Base-by-base conservation (phyloP, 495 filamentous ascomycete genomes). In the Aspergillus cavernicola region DNA sequence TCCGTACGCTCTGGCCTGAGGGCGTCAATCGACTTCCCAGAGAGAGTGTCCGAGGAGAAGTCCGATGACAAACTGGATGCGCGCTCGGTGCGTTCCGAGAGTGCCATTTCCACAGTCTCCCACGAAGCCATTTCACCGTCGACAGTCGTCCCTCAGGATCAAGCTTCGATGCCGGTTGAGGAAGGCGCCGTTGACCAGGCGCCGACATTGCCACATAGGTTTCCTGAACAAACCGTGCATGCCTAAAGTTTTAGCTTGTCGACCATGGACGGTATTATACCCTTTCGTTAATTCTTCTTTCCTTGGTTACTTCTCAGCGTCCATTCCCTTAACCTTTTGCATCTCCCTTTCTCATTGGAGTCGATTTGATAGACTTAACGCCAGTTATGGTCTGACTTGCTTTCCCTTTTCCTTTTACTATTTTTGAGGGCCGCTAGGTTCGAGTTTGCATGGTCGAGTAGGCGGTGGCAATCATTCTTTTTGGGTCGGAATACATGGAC, bases 1-100 rank as follows among this genome's bases (percentile, higher is more conserved):
- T 76, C 68, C 0, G 56, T 68, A 9, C 35, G 33, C 13, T 54
- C 52, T 9, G 33, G 35, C 48, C 48, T 22, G 71, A 67, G 18
- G 64, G 62, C 20, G 56, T 62, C 16, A 24, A 43, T 33, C 50
- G 66, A 19, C 45, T 47, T 42, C 50, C 55, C 52, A 15, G 16
- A 20, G n/a, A 26, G 63, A 55, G 11, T 65, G 67, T 37, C 69
- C 67, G 26, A 63, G 24, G 54, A 51, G 48, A 55, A 52, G 38
- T 38, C 24, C 15, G 55, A 57, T 18, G 53, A 60, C n/a, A 42
- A 18, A 19, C 24, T 56, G n/a, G 50, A 53, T 12, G 42, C 31
- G 7, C 47, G 48, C 32, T 56, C 54, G 22, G 50, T 47, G 12
- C 22, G 46, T 12, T 53, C 58, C n/a, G 45, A 61, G 12, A 42